Evolutionary conservation across 176 grass and related monocot genomes (phyloP).

Genomic region (Oryza australiensis): DNA sequence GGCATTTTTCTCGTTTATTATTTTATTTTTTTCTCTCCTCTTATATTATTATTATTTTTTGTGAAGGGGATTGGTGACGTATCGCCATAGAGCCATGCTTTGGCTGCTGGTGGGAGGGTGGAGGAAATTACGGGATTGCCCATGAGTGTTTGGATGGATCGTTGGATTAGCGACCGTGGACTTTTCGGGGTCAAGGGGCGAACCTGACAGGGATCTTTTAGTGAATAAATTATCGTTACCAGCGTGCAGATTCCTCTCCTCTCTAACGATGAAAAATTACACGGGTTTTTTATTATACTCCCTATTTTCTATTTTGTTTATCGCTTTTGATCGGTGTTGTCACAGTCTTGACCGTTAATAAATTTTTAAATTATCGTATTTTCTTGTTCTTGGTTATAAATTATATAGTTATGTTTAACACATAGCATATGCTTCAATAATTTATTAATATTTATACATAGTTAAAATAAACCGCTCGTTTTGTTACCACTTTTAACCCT

Average conservation of each 20-base stretch:
- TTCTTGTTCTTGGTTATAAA: too few species aligned
- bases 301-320: too few species aligned
- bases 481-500: too few species aligned
- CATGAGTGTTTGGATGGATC: not conserved
- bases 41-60: slow-evolving; percentile 31
- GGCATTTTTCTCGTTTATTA: not conserved
- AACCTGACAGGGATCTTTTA: not conserved
- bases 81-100: slow-evolving; percentile 4
- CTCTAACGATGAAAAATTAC: too few species aligned
- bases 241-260: not conserved
- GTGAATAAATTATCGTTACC: not conserved
- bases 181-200: slow-evolving; percentile 29
- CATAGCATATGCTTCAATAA: too few species aligned
- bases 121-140: slow-evolving; percentile 29
- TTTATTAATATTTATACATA: too few species aligned
- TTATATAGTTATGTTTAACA: too few species aligned
- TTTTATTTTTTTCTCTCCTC: not conserved
- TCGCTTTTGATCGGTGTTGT: too few species aligned
- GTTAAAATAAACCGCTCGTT: too few species aligned
- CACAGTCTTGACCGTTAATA: too few species aligned
- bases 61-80: slow-evolving; percentile 45
- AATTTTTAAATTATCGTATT: too few species aligned
- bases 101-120: slow-evolving; percentile 1
- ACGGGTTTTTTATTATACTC: too few species aligned
- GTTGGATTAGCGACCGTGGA: slow-evolving; percentile 7